phyloP scores from a whole-genome alignment of 2,329 filamentous ascomycete genomes.

The Talaromyces pinophilus region DNA sequence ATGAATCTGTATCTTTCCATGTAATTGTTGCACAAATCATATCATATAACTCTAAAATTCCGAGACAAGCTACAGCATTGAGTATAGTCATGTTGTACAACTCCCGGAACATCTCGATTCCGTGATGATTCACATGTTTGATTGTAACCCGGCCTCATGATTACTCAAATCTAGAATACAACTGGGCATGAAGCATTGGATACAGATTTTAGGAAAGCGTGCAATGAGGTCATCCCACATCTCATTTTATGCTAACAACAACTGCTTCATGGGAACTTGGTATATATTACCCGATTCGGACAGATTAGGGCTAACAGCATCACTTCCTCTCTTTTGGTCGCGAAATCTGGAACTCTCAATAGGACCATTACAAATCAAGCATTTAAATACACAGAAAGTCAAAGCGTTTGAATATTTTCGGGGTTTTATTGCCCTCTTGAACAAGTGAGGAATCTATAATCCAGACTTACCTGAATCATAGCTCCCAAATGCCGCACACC shows the following conservation, averaged over 20 bases:
- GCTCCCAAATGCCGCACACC: not conserved
- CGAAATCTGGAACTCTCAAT: no score
- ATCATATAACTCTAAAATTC: not conserved
- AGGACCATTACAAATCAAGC: not conserved
- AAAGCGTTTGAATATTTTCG: not conserved
- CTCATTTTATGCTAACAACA: not conserved
- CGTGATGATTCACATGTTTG: constrained; percentile 6
- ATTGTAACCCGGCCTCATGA: not conserved
- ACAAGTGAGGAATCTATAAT: not conserved
- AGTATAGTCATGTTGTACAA: constrained; percentile 14
- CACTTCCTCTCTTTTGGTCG: not conserved
- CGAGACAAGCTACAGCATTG: not conserved
- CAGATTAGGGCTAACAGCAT: not conserved
- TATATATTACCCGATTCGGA: not conserved
- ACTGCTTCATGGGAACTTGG: not conserved
- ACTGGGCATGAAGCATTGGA: not conserved
- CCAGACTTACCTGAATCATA: not conserved
- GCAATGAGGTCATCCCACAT: no score
- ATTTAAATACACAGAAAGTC: not conserved
- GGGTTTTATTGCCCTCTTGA: not conserved
- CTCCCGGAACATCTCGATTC: not conserved
- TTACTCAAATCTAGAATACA: not conserved
- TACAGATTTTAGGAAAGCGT: no score
- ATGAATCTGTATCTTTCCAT: not conserved
- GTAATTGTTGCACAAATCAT: not conserved